Evolutionary conservation across 352 stramenopile species (phyloP).

Genomic region (Phytophthora syringae): DNA sequence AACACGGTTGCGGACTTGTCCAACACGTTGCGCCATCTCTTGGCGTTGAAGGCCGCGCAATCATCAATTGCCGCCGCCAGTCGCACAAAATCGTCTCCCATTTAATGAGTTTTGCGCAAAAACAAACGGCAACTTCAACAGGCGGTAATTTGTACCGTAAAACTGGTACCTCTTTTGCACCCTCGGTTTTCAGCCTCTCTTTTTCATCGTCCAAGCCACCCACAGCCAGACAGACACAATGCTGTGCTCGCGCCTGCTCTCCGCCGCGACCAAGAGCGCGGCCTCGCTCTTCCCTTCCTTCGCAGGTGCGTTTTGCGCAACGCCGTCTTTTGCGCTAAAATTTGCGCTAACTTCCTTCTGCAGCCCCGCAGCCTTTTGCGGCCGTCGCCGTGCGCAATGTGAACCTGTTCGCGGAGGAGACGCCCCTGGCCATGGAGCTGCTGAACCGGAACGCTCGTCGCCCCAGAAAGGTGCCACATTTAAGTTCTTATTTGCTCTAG

Average conservation of each 20-base stretch:
- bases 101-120: too few relatives aligned
- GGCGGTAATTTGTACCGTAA: background rate
- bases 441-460: slow-evolving; percentile 84
- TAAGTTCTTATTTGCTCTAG: too few relatives aligned
- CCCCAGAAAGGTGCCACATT: slow-evolving; percentile 71
- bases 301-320: slow-evolving; percentile 15
- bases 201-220: slow-evolving; percentile 20
- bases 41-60: slow-evolving; percentile 67
- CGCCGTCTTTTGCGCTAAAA: background rate
- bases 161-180: background rate
- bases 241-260: slow-evolving; percentile 45
- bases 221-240: slow-evolving; percentile 29
- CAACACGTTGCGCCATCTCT: slow-evolving; percentile 58
- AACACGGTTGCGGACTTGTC: slow-evolving; percentile 45
- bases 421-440: slow-evolving; percentile 72
- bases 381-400: slow-evolving; percentile 51
- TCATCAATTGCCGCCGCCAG: slow-evolving; percentile 51
- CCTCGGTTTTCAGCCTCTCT: slow-evolving; percentile 15
- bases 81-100: slow-evolving; percentile 42
- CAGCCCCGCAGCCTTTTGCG: slow-evolving; percentile 26
- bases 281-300: slow-evolving; percentile 41
- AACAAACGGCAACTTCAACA: slow-evolving; percentile 20
- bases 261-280: slow-evolving; percentile 42
- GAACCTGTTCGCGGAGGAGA: slow-evolving; percentile 43
- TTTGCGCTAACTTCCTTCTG: slow-evolving; percentile 3